These are phyloP conservation scores for Trametes polyzona DNA, from an alignment of 1,284 basidiomycete species.

Conservation along the genomic window DNA sequence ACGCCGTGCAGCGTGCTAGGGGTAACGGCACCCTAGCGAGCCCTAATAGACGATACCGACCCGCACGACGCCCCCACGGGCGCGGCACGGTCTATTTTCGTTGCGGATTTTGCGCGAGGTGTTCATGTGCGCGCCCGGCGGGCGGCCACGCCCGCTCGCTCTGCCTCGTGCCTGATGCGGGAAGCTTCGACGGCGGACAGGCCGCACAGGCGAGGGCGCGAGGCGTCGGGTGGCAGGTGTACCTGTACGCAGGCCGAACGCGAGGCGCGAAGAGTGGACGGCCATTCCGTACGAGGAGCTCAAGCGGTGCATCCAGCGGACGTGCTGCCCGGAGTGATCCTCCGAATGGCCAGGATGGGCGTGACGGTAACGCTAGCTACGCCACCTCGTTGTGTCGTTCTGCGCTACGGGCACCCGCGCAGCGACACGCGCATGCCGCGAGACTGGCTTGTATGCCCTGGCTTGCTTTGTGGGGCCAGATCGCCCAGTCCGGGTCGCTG, in stretches of 20 bases:
- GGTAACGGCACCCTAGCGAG: not conserved
- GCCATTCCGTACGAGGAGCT: not conserved
- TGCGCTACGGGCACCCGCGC: not conserved
- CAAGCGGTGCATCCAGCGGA: not conserved
- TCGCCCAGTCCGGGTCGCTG: conserved; percentile 2
- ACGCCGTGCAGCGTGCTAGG: not conserved
- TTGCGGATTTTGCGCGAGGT: not conserved
- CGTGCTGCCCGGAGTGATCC: not conserved
- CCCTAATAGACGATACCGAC: conserved; percentile 1
- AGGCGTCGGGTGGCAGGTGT: not conserved
- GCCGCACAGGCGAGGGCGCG: conserved; percentile 4
- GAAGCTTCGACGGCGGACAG: conserved; percentile 11
- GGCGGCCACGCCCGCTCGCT: conserved; percentile 5
- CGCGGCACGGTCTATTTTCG: conserved; percentile 6
- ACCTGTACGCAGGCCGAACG: not conserved
- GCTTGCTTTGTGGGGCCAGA: conserved; percentile 28
- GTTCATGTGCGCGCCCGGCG: conserved; percentile 18
- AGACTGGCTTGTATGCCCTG: conserved; percentile 23
- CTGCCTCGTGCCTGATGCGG: conserved; percentile 26
- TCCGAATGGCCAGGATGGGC: not conserved
- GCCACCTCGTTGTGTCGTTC: not conserved
- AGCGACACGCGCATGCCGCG: not conserved
- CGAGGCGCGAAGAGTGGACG: too few relatives aligned
- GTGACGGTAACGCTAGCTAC: not conserved
- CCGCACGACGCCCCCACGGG: not conserved